Evolutionary conservation across 2,329 filamentous ascomycete species (phyloP), one percentile per base, ranked within the genome.

Genomic region (Cryphonectria japonica): DNA sequence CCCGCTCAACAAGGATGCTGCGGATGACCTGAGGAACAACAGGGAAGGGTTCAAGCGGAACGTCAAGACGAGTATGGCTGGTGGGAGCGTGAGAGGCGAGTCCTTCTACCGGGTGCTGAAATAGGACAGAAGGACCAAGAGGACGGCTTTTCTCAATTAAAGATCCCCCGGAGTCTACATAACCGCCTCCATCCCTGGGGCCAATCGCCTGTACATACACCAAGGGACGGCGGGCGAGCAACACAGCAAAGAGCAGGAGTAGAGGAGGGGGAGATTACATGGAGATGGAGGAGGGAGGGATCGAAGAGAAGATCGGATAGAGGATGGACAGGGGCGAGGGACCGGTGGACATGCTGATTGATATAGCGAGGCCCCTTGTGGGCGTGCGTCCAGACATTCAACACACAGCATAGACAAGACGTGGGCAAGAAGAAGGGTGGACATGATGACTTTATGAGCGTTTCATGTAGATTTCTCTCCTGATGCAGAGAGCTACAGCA

Each of bases 1-100:
- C 79, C 96, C 96, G n/a, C 85, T 99, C 73, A 99, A 99, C 83
- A 98, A 99, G 85, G 95, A 98, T 78, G 96, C 96, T 0, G 96
- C 96, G 4, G 94, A 98, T 73, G 96, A 98, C 79, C 85, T 99
- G 76, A 90, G 95, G 77, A 86, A 86, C 64, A 97, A 96, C 81
- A 85, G 94, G 52, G 96, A 98, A 68, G 89, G 86, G 41, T 99
- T 99, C 83, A 96, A 95, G 86, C 87, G 94, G 73, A 98, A 98
- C 78, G 96, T 98, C 54, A 88, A 93, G 77, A 87, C 86, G 32
- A 88, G 94, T 8, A 97, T 99, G 93, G 86, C 85, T 3, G 96
- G 96, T 67, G 94, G 94, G 8, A 83, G 83, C 0, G 90, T 98
- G 57, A 91, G 89, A 80, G 91, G 90, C 2, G 85, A 90, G 75